Percentiles rank a stretch among this genome's conserved stretches.
Conservation (phyloP, 352 stramenopile species). For the Globisporangium parvum region DNA sequence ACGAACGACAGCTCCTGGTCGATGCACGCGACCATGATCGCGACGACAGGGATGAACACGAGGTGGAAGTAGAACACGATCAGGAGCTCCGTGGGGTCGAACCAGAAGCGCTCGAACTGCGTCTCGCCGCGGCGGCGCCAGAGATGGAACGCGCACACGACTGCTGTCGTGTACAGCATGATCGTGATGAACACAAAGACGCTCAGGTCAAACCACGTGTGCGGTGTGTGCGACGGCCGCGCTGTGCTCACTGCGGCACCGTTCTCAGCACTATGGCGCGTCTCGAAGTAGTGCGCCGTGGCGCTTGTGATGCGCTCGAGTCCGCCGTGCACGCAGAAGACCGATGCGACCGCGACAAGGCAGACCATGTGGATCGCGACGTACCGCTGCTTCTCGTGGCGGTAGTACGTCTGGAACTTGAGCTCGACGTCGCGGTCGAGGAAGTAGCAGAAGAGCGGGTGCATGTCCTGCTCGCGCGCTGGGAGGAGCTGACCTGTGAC, state of each 20-base stretch:
- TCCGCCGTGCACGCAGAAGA: constrained; percentile 20
- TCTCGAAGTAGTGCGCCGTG: constrained; percentile 12
- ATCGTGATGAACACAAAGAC: constrained; percentile 19
- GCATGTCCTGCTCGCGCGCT: constrained; percentile 31
- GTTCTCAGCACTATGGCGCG: constrained; percentile 8
- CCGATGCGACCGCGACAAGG: constrained; percentile 19
- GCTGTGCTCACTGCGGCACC: neutral
- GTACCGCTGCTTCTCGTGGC: constrained; percentile 29
- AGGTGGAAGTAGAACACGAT: constrained; percentile 45
- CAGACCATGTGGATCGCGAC: constrained; percentile 29
- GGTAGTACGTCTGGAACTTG: constrained; percentile 58
- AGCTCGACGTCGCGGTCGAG: constrained; percentile 46
- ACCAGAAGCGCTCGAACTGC: constrained; percentile 21
- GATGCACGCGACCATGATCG: constrained; percentile 28
- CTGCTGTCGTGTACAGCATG: constrained; percentile 25
- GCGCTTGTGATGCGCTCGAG: constrained; percentile 11
- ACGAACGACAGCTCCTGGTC: constrained; percentile 26
- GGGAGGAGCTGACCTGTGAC: constrained; percentile 20
- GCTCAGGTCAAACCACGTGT: constrained; percentile 18
- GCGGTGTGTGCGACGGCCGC: neutral
- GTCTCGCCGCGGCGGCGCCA: constrained; percentile 24
- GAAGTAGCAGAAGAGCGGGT: constrained; percentile 41
- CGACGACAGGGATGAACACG: constrained; percentile 25
- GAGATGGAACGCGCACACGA: constrained; percentile 19
- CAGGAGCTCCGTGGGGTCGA: constrained; percentile 37